phyloP scores from a whole-genome alignment of 1,139 yeast genomes.

The Diutina pseudorugosa region DNA sequence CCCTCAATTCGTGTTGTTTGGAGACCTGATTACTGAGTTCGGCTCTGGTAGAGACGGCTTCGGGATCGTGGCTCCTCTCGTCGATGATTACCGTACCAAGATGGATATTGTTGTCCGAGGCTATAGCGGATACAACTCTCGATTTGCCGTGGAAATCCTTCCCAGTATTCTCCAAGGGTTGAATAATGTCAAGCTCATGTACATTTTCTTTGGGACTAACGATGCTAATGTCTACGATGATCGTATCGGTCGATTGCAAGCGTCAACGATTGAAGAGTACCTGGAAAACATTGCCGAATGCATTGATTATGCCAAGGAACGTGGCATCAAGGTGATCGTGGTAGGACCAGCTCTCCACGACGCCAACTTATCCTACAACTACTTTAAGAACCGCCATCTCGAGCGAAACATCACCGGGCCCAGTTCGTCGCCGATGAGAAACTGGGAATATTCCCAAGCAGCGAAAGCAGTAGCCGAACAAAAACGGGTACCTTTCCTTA shows the following conservation, averaged over 20 bases:
- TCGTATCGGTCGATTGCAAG: slow-evolving; percentile 31
- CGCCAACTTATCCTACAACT: slow-evolving; percentile 6
- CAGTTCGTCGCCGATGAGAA: slow-evolving; percentile 7
- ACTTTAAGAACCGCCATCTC: slow-evolving; percentile 10
- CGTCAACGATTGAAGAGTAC: slow-evolving; percentile 39
- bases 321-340: slow-evolving; percentile 37
- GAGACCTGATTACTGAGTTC: slow-evolving; percentile 59
- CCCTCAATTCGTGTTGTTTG: slow-evolving; percentile 46
- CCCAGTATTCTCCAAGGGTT: slow-evolving; percentile 29
- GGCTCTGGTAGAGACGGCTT: slow-evolving; percentile 23
- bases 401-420: slow-evolving; percentile 15
- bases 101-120: slow-evolving; percentile 51
- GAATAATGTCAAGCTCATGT: slow-evolving; percentile 24
- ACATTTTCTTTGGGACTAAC: slow-evolving; percentile 67
- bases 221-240: slow-evolving; percentile 34
- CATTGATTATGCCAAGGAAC: slow-evolving; percentile 21
- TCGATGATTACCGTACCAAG: slow-evolving; percentile 34
- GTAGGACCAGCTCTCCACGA: slow-evolving; percentile 60
- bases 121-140: slow-evolving; percentile 48
- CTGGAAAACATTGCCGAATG: slow-evolving; percentile 31
- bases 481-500: slow-evolving; percentile 37
- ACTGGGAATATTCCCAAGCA: slow-evolving; percentile 37
- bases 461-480: slow-evolving; percentile 33
- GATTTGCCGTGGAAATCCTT: slow-evolving; percentile 34
- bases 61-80: slow-evolving; percentile 39